phyloP scores from a whole-genome alignment of 164 flowering plant species.

The grape (Vitis vinifera) region ASM3070453v1 NC_081809.1:590501-591000 shows the following conservation, averaged over 20 bases:
- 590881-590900: slow-evolving; percentile 58
- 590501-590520: slow-evolving; percentile 1
- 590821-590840: slow-evolving; percentile 32
- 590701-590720: slow-evolving; percentile 25
- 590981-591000: slow-evolving; percentile 58
- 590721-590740: slow-evolving; percentile 67
- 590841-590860: slow-evolving; percentile 38
- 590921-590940: slow-evolving; percentile 77
- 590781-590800: slow-evolving; percentile 55
- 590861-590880: slow-evolving; percentile 57
- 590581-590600: slow-evolving; percentile 85
- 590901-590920: slow-evolving; percentile 41
- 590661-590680: slow-evolving; percentile 93
- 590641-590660: slow-evolving; percentile 72
- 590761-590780: slow-evolving; percentile 77
- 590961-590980: slow-evolving; percentile 58
- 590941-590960: slow-evolving; percentile 78
- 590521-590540: slow-evolving; percentile 67
- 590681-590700: slow-evolving; percentile 49
- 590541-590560: slow-evolving; percentile 72
- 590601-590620: slow-evolving; percentile 75
- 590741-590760: slow-evolving; percentile 81
- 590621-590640: slow-evolving; percentile 68
- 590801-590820: slow-evolving; percentile 70
- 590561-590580: slow-evolving; percentile 85